These are phyloP conservation scores for Salinomyces thailandicus DNA, from an alignment of 2,329 filamentous ascomycete genomes.

Conservation along the genomic window DNA sequence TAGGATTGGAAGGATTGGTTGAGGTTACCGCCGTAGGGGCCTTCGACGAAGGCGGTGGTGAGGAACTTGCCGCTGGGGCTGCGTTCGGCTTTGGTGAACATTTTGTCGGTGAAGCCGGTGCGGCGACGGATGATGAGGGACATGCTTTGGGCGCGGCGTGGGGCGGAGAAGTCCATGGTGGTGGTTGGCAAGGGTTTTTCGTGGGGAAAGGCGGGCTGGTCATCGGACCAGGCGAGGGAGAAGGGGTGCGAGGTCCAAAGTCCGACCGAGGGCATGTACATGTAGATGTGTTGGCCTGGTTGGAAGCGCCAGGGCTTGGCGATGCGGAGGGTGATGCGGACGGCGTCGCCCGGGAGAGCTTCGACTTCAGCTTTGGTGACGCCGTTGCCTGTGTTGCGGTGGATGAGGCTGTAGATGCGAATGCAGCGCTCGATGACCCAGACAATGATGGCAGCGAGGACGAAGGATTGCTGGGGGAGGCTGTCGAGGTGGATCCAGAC, in stretches of 20 bases:
- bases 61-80: conserved; percentile 46
- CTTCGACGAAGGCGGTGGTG: conserved; percentile 69
- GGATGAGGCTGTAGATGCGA: conserved; percentile 50
- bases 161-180: conserved; percentile 41
- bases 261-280: conserved; percentile 65
- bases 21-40: conserved; percentile 75
- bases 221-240: conserved; percentile 67
- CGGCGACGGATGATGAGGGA: conserved; percentile 81
- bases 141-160: conserved; percentile 46
- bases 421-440: conserved; percentile 56
- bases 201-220: conserved; percentile 31
- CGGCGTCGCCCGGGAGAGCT: conserved; percentile 64
- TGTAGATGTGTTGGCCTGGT: conserved; percentile 67
- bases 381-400: conserved; percentile 56
- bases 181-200: conserved; percentile 40
- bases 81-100: conserved; percentile 58
- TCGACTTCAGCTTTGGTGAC: conserved; percentile 61
- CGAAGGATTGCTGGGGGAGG: conserved; percentile 49
- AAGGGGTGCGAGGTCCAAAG: conserved; percentile 70
- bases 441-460: conserved; percentile 52
- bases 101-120: conserved; percentile 74
- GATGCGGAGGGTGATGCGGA: conserved; percentile 62
- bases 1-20: conserved; percentile 81
- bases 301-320: conserved; percentile 66
- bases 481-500: conserved; percentile 56